Evolutionary conservation across 345 rosid genomes (phyloP).

Genomic region (Reutealis trisperma): DNA sequence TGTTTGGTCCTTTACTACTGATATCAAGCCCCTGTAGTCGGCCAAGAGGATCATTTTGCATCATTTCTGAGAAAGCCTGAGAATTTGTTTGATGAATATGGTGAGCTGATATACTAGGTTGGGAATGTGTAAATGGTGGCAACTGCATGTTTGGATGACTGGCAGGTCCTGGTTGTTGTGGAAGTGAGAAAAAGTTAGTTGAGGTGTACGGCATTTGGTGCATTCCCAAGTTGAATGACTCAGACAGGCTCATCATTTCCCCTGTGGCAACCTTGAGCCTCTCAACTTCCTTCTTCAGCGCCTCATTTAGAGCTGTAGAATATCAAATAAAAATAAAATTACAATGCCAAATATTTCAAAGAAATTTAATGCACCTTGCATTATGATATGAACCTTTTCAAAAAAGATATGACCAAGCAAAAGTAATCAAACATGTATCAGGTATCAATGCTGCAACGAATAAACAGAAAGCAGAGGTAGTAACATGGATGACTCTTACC

Average conservation of each 20-base stretch:
- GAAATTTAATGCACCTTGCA: not conserved
- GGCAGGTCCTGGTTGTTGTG: slow-evolving; percentile 42
- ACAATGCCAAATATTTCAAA: not conserved
- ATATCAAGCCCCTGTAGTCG: slow-evolving; percentile 86
- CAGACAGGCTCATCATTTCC: slow-evolving; percentile 57
- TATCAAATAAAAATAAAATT: not conserved
- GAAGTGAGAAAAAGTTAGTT: slow-evolving; percentile 46
- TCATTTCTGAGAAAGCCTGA: slow-evolving; percentile 52
- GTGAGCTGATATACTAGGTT: slow-evolving; percentile 27
- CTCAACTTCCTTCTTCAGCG: slow-evolving; percentile 84
- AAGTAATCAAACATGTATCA: not conserved
- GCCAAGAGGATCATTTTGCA: slow-evolving; percentile 68
- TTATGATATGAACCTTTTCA: not conserved
- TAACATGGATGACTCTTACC: slow-evolving; percentile 44
- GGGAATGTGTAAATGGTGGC: slow-evolving; percentile 52
- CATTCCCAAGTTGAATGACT: slow-evolving; percentile 68
- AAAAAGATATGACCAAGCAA: not conserved
- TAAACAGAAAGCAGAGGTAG: not conserved
- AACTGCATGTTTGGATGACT: slow-evolving; percentile 54
- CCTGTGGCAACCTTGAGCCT: slow-evolving; percentile 76
- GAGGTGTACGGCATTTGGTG: slow-evolving; percentile 51
- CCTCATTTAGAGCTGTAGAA: slow-evolving; percentile 66
- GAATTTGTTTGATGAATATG: slow-evolving; percentile 17
- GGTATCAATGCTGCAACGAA: not conserved
- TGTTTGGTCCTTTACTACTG: slow-evolving; percentile 52